Evolutionary conservation across 257 asterid genomes (phyloP).

Genomic region (Petunia axillaris): DNA sequence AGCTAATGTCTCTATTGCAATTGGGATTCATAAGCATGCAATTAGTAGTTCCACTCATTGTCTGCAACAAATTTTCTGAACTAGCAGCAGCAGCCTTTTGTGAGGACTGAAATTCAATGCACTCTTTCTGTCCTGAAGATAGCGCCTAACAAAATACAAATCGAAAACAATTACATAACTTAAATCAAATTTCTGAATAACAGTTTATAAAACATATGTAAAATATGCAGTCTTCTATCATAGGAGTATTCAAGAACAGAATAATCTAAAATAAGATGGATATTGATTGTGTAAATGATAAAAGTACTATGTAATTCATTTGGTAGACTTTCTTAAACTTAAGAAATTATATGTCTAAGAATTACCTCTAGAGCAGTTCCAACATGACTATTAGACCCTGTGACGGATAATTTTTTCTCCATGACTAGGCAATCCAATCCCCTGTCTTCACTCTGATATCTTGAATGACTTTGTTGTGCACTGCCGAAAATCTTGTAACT

Average conservation of each 20-base stretch:
- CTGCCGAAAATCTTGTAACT: slow-evolving; percentile 43
- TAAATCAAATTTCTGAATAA: background rate
- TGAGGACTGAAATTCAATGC: slow-evolving; percentile 45
- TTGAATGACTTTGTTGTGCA: slow-evolving; percentile 45
- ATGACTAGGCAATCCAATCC: slow-evolving; percentile 36
- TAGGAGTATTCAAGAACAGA: background rate
- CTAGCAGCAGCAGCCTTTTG: slow-evolving; percentile 29
- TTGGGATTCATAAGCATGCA: slow-evolving; percentile 47
- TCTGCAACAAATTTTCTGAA: slow-evolving; percentile 42
- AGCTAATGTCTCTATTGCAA: slow-evolving; percentile 35
- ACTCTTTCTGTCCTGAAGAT: slow-evolving; percentile 53
- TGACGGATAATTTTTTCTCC: slow-evolving; percentile 50
- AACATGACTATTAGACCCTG: slow-evolving; percentile 52
- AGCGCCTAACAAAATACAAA: slow-evolving; percentile 45
- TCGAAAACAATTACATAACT: background rate
- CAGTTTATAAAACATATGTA: slow-evolving; percentile 38
- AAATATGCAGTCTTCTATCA: slow-evolving; percentile 20
- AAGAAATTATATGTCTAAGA: background rate
- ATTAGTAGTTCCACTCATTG: background rate
- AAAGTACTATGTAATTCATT: slow-evolving; percentile 29
- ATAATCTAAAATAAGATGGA: background rate
- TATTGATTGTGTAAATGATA: background rate
- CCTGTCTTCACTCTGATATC: slow-evolving; percentile 46
- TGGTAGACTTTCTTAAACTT: background rate
- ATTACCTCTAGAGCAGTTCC: slow-evolving; percentile 60